These are phyloP conservation scores for Hamamelis virginiana DNA, from an alignment of 164 flowering plant species.

Conservation along the genomic window DNA sequence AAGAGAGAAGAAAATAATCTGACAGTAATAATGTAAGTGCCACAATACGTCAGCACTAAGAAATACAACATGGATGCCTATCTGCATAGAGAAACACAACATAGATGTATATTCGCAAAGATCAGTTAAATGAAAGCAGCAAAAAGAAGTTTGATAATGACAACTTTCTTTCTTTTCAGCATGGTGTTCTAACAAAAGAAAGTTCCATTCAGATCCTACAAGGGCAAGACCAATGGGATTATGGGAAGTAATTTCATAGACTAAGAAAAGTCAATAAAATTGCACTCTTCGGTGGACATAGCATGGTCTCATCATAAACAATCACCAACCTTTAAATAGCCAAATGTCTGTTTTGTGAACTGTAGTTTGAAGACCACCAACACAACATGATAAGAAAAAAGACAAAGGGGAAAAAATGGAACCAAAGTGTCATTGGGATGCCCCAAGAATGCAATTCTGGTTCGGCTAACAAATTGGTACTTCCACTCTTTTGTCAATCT, in stretches of 20 bases:
- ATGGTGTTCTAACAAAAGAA: neutral
- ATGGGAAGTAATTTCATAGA: neutral
- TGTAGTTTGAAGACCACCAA: no score
- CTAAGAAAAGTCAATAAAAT: no score
- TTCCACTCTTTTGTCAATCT: no score
- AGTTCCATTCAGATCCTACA: neutral
- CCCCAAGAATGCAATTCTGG: no score
- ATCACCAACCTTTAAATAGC: no score
- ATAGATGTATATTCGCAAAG: neutral
- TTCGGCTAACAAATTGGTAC: no score
- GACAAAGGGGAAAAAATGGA: no score
- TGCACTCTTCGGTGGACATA: no score
- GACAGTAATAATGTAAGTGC: neutral
- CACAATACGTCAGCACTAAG: neutral
- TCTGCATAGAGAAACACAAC: neutral
- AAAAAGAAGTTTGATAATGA: neutral
- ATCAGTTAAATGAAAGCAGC: neutral
- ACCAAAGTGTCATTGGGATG: no score
- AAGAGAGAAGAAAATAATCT: neutral
- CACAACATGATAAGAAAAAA: no score
- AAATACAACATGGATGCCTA: neutral
- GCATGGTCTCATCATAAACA: no score
- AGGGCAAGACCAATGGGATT: neutral
- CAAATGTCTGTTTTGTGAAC: no score
- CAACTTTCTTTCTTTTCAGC: neutral